These are phyloP conservation scores for Lactuca sativa DNA, from an alignment of 129 eudicot species.

Conservation along the genomic window DNA sequence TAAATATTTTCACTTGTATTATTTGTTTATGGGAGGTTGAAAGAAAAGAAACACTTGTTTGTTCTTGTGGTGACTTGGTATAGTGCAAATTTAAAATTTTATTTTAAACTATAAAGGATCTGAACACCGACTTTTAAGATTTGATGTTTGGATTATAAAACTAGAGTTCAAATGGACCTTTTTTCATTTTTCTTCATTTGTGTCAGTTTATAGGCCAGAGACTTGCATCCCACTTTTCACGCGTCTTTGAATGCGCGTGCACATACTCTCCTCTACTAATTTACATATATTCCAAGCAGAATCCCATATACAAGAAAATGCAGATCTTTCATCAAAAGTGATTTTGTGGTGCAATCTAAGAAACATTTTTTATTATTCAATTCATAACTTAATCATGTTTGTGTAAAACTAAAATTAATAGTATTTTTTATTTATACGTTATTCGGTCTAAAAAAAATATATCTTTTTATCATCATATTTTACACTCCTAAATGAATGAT, in stretches of 20 bases:
- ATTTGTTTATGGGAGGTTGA: too few relatives aligned
- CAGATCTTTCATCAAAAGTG: too few relatives aligned
- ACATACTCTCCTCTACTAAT: not conserved
- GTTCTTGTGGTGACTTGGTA: not conserved
- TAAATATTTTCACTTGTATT: too few relatives aligned
- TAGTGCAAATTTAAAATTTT: not conserved
- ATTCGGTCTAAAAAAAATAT: too few relatives aligned
- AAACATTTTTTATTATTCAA: too few relatives aligned
- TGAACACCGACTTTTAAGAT: conserved; percentile 31
- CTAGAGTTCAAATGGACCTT: conserved; percentile 16
- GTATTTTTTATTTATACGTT: too few relatives aligned
- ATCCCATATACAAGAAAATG: too few relatives aligned
- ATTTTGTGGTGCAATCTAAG: too few relatives aligned
- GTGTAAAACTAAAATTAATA: too few relatives aligned
- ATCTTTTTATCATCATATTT: too few relatives aligned
- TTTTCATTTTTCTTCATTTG: conserved; percentile 15
- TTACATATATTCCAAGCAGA: not conserved
- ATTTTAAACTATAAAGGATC: conserved; percentile 1
- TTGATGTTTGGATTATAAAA: conserved; percentile 26
- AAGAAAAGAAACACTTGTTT: not conserved
- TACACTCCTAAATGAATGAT: too few relatives aligned
- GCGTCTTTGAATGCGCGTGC: conserved; percentile 8
- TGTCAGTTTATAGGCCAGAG: not conserved
- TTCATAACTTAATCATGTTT: too few relatives aligned
- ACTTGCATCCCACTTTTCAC: conserved; percentile 9